Conservation (phyloP, 2,329 filamentous ascomycete genomes). For the Dichotomopilus funicola region DNA sequence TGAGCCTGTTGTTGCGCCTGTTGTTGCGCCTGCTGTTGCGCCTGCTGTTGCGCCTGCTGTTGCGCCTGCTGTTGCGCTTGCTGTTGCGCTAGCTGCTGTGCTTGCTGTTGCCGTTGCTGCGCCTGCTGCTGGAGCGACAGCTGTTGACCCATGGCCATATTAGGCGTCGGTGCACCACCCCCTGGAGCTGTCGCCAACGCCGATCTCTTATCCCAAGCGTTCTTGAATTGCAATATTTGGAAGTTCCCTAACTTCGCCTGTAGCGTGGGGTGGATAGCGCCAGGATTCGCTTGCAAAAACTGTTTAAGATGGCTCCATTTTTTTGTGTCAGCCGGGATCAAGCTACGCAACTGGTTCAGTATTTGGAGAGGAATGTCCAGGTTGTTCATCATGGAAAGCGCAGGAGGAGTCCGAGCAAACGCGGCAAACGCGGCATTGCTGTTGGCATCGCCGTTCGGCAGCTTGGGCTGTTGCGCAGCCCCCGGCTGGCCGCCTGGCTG, state of each 20-base stretch:
- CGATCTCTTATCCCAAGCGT: constrained; percentile 1
- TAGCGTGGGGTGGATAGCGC: not conserved
- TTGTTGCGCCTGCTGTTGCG: no score
- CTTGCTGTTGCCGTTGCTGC: no score
- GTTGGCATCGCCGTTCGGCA: not conserved
- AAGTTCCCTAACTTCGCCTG: constrained; percentile 2
- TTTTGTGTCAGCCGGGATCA: constrained; percentile 38
- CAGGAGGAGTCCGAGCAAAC: constrained; percentile 25
- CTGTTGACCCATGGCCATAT: no score
- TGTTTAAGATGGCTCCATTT: constrained; percentile 45
- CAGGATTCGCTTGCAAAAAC: constrained; percentile 33
- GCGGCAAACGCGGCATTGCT: not conserved
- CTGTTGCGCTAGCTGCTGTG: no score
- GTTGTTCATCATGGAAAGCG: constrained; percentile 38
- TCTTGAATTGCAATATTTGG: constrained; percentile 14
- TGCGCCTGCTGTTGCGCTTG: no score
- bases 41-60: no score
- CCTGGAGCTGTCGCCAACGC: not conserved
- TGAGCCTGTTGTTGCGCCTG: no score
- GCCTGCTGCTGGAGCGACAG: no score
- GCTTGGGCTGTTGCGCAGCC: constrained; percentile 22
- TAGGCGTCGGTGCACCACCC: no score
- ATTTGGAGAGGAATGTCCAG: constrained; percentile 41
- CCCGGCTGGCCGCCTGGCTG: constrained; percentile 12
- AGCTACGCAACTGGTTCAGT: constrained; percentile 26